phyloP scores from a whole-genome alignment of 805 yeast genomes.

The Pichia scutulata region DNA sequence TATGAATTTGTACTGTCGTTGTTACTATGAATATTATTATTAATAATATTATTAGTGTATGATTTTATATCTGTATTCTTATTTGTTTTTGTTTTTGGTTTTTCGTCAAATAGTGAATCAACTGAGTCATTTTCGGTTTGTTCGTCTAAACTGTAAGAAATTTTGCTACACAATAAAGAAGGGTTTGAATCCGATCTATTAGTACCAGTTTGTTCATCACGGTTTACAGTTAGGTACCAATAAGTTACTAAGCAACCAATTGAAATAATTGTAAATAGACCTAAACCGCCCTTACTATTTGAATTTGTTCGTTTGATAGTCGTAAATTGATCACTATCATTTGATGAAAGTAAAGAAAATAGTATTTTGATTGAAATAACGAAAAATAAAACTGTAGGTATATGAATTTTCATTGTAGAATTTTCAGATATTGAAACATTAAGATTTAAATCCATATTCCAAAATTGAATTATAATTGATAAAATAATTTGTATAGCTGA shows the following conservation, averaged over 20 bases:
- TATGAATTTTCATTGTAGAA: conserved; percentile 19
- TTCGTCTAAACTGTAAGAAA: background rate
- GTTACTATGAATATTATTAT: background rate
- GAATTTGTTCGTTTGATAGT: background rate
- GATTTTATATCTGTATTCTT: background rate
- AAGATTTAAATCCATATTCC: conserved; percentile 25
- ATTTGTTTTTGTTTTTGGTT: background rate
- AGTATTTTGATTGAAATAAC: conserved; percentile 12
- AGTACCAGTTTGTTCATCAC: background rate
- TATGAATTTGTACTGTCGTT: background rate
- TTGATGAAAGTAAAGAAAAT: conserved; percentile 2
- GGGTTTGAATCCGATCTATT: background rate
- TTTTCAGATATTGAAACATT: conserved; percentile 19
- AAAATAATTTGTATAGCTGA: conserved; percentile 6
- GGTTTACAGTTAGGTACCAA: background rate
- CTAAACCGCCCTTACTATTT: background rate
- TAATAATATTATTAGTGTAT: background rate
- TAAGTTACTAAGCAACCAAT: background rate
- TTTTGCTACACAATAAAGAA: background rate
- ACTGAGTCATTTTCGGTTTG: background rate
- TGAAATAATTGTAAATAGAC: background rate
- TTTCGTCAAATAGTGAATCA: background rate
- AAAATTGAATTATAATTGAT: conserved; percentile 11
- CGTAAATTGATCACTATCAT: background rate
- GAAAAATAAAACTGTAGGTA: conserved; percentile 18